phyloP scores from a whole-genome alignment of 257 asterid species.

The Handroanthus guayacan region DNA sequence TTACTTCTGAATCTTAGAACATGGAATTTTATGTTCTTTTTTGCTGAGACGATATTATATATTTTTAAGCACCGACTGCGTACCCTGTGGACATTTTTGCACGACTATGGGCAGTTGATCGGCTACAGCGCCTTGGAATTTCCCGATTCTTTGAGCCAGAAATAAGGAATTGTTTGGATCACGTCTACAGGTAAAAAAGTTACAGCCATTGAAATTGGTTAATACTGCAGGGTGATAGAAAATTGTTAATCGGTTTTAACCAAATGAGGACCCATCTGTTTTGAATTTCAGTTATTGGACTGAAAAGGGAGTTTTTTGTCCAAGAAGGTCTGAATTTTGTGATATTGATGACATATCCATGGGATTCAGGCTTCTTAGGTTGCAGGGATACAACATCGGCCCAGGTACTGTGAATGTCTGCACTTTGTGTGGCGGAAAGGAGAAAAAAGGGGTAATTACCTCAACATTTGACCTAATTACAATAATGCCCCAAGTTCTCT shows the following conservation, averaged over 20 bases:
- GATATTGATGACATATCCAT: constrained; percentile 52
- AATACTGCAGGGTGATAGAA: too few relatives aligned
- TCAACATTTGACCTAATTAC: too few relatives aligned
- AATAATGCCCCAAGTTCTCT: too few relatives aligned
- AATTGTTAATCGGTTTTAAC: too few relatives aligned
- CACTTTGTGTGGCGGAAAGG: too few relatives aligned
- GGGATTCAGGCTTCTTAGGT: constrained; percentile 52
- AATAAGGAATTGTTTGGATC: constrained; percentile 41
- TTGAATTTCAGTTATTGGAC: constrained; percentile 49
- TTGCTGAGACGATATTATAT: too few relatives aligned
- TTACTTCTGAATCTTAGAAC: too few relatives aligned
- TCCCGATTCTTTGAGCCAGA: constrained; percentile 45
- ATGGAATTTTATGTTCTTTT: too few relatives aligned
- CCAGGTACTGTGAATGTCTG: constrained; percentile 44
- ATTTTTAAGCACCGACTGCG: constrained; percentile 37
- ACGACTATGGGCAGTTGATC: constrained; percentile 53
- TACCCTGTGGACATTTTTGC: constrained; percentile 52
- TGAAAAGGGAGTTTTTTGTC: constrained; percentile 45
- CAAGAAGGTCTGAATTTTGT: constrained; percentile 37
- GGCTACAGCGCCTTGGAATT: constrained; percentile 53
- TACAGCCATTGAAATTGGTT: too few relatives aligned
- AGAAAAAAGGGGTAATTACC: too few relatives aligned
- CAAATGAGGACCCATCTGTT: background rate
- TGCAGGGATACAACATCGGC: constrained; percentile 43
- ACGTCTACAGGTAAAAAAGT: constrained; percentile 39